phyloP scores from a whole-genome alignment of 208 protist species.

The Acanthamoeba quina region DNA sequence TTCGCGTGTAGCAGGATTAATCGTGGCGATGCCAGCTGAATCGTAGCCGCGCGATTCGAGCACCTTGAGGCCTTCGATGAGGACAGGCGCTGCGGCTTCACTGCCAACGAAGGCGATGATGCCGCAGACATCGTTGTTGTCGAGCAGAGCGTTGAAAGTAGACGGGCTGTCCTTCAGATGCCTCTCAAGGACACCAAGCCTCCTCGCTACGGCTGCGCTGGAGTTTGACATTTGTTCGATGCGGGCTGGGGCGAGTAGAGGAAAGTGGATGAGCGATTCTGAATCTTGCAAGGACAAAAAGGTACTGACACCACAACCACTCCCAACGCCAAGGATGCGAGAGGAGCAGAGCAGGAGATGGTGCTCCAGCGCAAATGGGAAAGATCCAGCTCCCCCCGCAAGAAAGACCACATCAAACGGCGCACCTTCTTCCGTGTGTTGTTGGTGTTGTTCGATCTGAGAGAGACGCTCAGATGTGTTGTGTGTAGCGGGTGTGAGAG shows the following conservation, averaged over 20 bases:
- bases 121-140: conserved; percentile 79
- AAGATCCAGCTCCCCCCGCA: no score
- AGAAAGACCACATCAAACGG: no score
- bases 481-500: no score
- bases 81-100: conserved; percentile 73
- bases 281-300: no score
- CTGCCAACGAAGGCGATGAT: conserved; percentile 87
- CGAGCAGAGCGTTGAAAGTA: conserved; percentile 3
- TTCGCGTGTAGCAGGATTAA: conserved; percentile 51
- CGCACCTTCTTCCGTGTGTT: no score
- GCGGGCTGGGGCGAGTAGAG: no score
- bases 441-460: no score
- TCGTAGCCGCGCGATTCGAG: conserved; percentile 88
- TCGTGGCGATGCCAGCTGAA: conserved; percentile 84
- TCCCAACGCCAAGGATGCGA: background rate
- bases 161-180: conserved; percentile 8
- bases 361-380: background rate
- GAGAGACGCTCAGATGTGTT: no score
- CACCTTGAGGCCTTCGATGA: conserved; percentile 85
- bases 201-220: conserved; percentile 14
- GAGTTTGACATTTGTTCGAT: background rate
- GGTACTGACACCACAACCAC: no score
- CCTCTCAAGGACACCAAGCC: conserved; percentile 15
- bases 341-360: background rate
- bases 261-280: no score